Conservation (phyloP, 768 basidiomycete genomes). For the Crassisporium funariophilum region DNA sequence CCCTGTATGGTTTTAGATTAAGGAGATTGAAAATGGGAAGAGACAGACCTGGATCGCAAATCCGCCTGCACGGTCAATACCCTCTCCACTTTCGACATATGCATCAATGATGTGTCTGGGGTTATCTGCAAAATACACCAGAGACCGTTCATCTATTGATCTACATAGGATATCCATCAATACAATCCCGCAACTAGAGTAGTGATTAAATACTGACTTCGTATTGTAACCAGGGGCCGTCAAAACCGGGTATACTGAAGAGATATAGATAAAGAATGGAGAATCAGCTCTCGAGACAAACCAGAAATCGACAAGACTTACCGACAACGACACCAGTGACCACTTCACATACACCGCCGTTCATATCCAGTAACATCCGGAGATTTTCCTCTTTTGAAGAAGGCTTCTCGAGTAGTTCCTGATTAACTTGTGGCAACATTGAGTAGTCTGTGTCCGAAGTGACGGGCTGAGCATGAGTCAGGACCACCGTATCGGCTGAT, state of each 20-base stretch:
- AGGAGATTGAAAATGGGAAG: not conserved
- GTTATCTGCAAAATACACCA: slow-evolving; percentile 77
- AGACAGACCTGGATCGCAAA: slow-evolving; percentile 85
- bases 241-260: slow-evolving; percentile 70
- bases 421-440: slow-evolving; percentile 49
- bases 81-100: slow-evolving; percentile 86
- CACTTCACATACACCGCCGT: slow-evolving; percentile 86
- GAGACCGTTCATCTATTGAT: slow-evolving; percentile 79
- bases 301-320: slow-evolving; percentile 32
- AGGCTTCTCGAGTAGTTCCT: slow-evolving; percentile 92
- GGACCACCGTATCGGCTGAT: slow-evolving; percentile 95
- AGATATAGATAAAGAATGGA: not conserved
- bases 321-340: slow-evolving; percentile 89
- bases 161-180: slow-evolving; percentile 35
- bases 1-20: slow-evolving; percentile 47
- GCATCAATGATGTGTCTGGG: slow-evolving; percentile 61
- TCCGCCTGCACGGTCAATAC: slow-evolving; percentile 87
- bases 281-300: not conserved
- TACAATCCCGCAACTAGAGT: not conserved
- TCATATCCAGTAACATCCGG: slow-evolving; percentile 85
- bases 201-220: slow-evolving; percentile 43
- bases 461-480: slow-evolving; percentile 70
- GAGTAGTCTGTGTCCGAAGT: slow-evolving; percentile 59
- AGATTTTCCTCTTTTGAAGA: slow-evolving; percentile 74
- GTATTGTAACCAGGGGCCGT: slow-evolving; percentile 76